Evolutionary conservation across 371 early-diverging fungal species (phyloP), one percentile per base, ranked within the genome.

Genomic region (Mycotypha africana): DNA sequence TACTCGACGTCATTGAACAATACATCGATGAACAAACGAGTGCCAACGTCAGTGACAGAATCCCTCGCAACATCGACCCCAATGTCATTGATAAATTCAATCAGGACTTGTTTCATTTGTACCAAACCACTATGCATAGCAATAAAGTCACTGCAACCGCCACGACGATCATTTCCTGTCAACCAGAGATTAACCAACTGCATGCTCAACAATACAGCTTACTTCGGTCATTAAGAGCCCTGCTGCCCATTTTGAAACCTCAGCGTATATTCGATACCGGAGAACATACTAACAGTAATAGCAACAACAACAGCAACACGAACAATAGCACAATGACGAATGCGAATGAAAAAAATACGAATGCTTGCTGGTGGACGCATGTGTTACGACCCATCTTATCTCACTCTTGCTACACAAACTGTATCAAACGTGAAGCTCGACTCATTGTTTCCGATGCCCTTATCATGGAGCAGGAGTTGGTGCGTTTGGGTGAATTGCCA

Each of bases 151-250:
- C 50, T 14, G 39, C 39, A 2, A 21, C 32, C 23, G 36, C 38
- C 0, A 56, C 49, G 2, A 40, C 54, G 5, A 28, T 60, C 0
- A 62, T 70, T 1, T 65, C 66, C 1, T 47, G 54, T 15, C 45
- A 49, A 37, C 45, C 62, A 2, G 58, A 58, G 22, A 59, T 56
- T 1, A 32, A 41, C 0, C 45, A 34, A 16, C 28, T 57, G 2
- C 70, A 70, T 24, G 53, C 53, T 14, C 67, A 74, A 25, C 70
- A 74, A 36, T 56, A 51, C 35, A 38, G 70, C 20, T 43, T 74
- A 2, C 49, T 74, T 14, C 48, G 60, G 2, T 65, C 60, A 23
- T 42, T 70, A 8, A 62, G 58, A 37, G 56, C 53, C 19, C 53
- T 74, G 2, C 31, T 66, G 14, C 70, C 71, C 9, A 30, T 70